Evolutionary conservation across 2,329 filamentous ascomycete species (phyloP).

Genomic region (Mollisiaceae sp.): DNA sequence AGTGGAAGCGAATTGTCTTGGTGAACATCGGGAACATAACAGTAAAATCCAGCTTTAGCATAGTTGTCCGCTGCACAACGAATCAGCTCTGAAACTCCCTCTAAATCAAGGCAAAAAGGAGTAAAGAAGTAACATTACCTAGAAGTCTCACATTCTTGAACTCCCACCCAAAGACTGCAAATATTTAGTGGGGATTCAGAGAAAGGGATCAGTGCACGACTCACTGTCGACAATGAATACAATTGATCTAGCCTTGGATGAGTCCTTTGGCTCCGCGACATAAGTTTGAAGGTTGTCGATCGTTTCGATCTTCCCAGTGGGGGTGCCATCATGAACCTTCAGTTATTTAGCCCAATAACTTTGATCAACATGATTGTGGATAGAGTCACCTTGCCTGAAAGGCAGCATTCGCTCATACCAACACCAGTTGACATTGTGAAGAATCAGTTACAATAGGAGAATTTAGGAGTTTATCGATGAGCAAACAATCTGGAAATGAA

Average conservation of each 20-base stretch:
- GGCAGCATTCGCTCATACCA: constrained; percentile 48
- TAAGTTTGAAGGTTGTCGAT: constrained; percentile 49
- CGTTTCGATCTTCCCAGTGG: constrained; percentile 43
- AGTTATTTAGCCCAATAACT: constrained; percentile 29
- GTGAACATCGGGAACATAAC: constrained; percentile 54
- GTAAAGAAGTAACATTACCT: no score
- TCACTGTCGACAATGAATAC: constrained; percentile 52
- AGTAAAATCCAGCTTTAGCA: constrained; percentile 49
- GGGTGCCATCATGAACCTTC: constrained; percentile 45
- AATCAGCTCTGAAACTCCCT: no score
- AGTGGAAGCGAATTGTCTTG: constrained; percentile 47
- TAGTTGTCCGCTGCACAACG: constrained; percentile 48
- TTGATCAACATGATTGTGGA: neutral
- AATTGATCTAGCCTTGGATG: constrained; percentile 49
- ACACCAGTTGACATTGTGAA: constrained; percentile 45
- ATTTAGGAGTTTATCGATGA: neutral
- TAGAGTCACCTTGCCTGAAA: constrained; percentile 1
- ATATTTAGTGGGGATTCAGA: neutral
- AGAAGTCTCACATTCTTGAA: constrained; percentile 53
- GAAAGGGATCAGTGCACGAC: constrained; percentile 11
- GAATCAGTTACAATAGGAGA: neutral
- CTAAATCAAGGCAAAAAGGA: no score
- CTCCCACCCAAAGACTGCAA: constrained; percentile 52
- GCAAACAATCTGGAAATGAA: neutral
- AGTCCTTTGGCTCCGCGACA: constrained; percentile 48